Base-by-base conservation (phyloP, 2,329 filamentous ascomycete species). In the Aspergillus spinulosporus region DNA sequence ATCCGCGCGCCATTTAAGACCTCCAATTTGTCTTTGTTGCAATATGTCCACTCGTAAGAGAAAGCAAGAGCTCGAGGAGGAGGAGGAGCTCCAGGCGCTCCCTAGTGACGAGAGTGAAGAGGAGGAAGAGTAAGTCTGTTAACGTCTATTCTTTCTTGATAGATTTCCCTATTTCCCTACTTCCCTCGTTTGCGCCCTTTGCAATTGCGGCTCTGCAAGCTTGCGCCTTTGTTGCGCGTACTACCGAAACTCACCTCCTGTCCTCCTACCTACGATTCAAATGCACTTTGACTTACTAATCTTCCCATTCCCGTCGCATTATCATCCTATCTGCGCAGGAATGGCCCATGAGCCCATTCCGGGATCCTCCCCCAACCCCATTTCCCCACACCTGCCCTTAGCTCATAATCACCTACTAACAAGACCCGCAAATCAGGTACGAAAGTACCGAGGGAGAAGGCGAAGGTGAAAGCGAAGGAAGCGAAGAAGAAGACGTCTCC, bases 101-200 rank as follows among this genome's bases (percentile, higher is more conserved):
- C 78, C 78, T 52, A 80, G 78, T 8, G 76, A 79, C 44, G 78
- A 79, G 45, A 77, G 78, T 32, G 77, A 78, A 58, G 78, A 78
- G 56, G 78, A 80, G 71, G 78, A 80, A 65, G 78, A 80, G 76
- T 78, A 69, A 73, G 73, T n/a, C 31, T 37, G 9, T 21, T 21
- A n/a, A n/a, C n/a, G 11, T 12, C 11, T 12, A 37, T 47, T 51
- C 5, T 37, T 34, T 26, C 31, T 39, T n/a, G 14, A 9, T n/a
- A n/a, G n/a, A n/a, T n/a, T n/a, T n/a, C n/a, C n/a, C n/a, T n/a
- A n/a, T n/a, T n/a, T n/a, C n/a, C n/a, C n/a, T n/a, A n/a, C n/a
- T n/a, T n/a, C n/a, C n/a, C n/a, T n/a, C n/a, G n/a, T n/a, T 31
- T 46, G 15, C 50, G 21, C 37, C 29, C 28, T 12, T 21, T 42